Evolutionary conservation across 306 rosid species (phyloP).

Genomic region (Neltuma alba): DNA sequence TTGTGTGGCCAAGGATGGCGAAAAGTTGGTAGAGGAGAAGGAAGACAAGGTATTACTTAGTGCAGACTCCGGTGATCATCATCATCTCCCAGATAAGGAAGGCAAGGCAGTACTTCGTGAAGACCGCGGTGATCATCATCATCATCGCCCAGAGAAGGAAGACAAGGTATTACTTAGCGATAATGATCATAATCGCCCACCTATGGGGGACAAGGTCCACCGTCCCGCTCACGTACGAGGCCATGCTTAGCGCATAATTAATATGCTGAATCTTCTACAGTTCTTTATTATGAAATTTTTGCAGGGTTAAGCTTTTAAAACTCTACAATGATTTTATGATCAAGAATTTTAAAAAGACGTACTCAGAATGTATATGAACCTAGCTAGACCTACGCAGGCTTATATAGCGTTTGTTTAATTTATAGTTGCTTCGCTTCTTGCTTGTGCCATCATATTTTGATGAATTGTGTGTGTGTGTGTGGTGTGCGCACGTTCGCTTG

Average conservation of each 20-base stretch:
- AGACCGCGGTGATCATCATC: too few relatives aligned
- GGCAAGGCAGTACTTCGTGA: too few relatives aligned
- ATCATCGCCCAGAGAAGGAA: too few relatives aligned
- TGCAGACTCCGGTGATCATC: too few relatives aligned
- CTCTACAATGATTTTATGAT: background rate
- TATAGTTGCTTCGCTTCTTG: background rate
- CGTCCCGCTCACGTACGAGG: conserved; percentile 5
- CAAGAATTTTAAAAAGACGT: background rate
- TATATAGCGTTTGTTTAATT: background rate
- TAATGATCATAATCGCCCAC: too few relatives aligned
- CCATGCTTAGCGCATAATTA: background rate
- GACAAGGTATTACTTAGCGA: too few relatives aligned
- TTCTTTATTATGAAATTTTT: too few relatives aligned
- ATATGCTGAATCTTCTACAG: too few relatives aligned
- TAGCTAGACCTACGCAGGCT: background rate
- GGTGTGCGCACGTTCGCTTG: background rate
- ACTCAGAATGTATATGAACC: background rate
- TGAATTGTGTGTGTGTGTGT: background rate
- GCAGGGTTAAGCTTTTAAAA: background rate
- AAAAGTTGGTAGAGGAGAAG: background rate
- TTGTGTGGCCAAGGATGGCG: background rate
- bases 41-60: too few relatives aligned
- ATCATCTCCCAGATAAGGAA: too few relatives aligned
- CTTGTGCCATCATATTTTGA: background rate
- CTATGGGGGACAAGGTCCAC: background rate